Evolutionary conservation across 257 asterid genomes (phyloP), one percentile per base, ranked within the genome.

Genomic region (Fraxinus pennsylvanica): DNA sequence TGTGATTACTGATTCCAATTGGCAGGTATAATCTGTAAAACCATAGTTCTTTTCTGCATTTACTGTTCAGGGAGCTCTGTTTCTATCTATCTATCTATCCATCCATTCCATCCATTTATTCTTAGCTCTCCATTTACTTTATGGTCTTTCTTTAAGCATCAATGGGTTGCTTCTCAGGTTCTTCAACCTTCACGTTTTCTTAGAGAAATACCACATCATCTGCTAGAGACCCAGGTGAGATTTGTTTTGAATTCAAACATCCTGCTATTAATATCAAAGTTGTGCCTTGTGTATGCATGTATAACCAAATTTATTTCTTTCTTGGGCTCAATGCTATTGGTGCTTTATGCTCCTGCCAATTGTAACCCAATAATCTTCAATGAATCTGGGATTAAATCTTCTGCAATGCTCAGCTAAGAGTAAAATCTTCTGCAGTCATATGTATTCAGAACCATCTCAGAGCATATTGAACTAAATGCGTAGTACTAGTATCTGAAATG

Each of bases 181-280:
- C 90, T 95, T 84, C 98, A 90, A 83, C 97, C 99, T 81, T 95
- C 99, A 52, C 91, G 99, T 76, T 95, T 95, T 85, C 84, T 95
- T 74, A 88, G 91, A 88, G 98, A 95, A 90, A 90, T 95, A 84
- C 99, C 99, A 73, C 84, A 32, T 71, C 93, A 86, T 87, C 91
- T 95, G 67, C 83, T 84, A 76, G 96, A 92, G 81, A 83, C 82
- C 84, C 86, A 87, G 90, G 99, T 95, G 75, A 81, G 54, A 61
- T 38, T 61, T 70, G 63, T 74, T 68, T 83, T 29, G 70, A 74
- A 17, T 59, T 54, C 71, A 27, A 68, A 68, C 32, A 22, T 76
- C 38, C 35, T 74, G 47, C 22, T 76, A 7, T 68, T 19, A 63
- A 19, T 47, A 69, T 47, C 59, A 38, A 61, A 29, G 41, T 72